phyloP scores from a whole-genome alignment of 1,284 basidiomycete genomes.

The Cutaneotrichosporon spelunceum region DNA sequence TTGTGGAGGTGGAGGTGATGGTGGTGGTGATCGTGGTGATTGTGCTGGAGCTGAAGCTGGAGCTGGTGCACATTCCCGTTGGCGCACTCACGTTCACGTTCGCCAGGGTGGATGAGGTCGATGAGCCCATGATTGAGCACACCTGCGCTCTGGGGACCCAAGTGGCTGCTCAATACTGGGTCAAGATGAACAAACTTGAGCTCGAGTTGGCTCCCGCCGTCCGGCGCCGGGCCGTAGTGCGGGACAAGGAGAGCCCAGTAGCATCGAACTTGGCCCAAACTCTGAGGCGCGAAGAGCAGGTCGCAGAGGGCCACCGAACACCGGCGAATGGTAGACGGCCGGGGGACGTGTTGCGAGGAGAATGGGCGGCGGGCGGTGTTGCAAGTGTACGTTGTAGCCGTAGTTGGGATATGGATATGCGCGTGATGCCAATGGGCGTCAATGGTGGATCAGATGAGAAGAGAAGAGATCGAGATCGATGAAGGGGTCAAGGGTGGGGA shows the following conservation, averaged over 20 bases:
- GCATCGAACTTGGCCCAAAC: constrained; percentile 42
- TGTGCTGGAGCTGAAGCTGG: not conserved
- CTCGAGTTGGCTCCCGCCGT: constrained; percentile 47
- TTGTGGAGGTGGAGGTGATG: too few species aligned
- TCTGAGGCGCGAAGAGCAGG: constrained; percentile 19
- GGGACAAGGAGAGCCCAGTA: constrained; percentile 47
- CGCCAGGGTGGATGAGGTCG: constrained; percentile 85
- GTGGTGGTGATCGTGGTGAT: too few species aligned
- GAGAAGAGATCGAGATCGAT: not conserved
- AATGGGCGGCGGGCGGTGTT: not conserved
- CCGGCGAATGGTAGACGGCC: not conserved
- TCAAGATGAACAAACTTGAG: constrained; percentile 85
- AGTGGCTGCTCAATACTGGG: constrained; percentile 73
- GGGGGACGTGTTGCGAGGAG: not conserved
- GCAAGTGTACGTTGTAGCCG: not conserved
- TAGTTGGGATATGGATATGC: not conserved
- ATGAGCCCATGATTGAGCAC: constrained; percentile 75
- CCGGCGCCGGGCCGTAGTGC: constrained; percentile 22
- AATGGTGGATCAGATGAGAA: not conserved
- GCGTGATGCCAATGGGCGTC: not conserved
- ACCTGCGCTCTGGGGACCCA: constrained; percentile 64
- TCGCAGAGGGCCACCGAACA: not conserved
- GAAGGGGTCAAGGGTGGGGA: not conserved
- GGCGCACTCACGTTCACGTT: constrained; percentile 61
- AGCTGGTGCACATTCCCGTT: not conserved